These are phyloP conservation scores for Petasospora fabianii DNA, from an alignment of 1,139 yeast genomes.

Conservation along the genomic window DNA sequence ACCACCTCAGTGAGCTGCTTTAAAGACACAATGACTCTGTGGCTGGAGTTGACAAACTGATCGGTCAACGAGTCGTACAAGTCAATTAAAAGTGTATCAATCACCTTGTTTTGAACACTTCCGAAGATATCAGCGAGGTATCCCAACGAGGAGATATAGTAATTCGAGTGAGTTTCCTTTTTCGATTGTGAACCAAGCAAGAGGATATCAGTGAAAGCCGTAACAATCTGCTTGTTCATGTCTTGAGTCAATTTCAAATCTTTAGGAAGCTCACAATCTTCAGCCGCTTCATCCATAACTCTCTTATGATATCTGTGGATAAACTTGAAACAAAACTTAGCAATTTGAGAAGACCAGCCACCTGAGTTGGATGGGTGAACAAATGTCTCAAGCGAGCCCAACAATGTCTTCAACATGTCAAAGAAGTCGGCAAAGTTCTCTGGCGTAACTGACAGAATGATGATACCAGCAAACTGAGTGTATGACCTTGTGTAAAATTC, in stretches of 20 bases:
- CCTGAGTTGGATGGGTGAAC: conserved; percentile 92
- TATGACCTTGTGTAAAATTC: conserved; percentile 30
- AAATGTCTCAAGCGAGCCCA: conserved; percentile 76
- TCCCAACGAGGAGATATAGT: conserved; percentile 59
- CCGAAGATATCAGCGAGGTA: conserved; percentile 65
- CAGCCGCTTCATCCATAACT: conserved; percentile 49
- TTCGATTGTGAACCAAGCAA: conserved; percentile 81
- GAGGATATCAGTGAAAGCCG: conserved; percentile 52
- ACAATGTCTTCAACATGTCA: conserved; percentile 48
- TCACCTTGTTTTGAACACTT: conserved; percentile 37
- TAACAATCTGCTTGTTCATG: conserved; percentile 41
- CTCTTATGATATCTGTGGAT: conserved; percentile 59
- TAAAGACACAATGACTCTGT: conserved; percentile 73
- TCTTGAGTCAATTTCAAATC: conserved; percentile 43
- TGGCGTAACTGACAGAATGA: conserved; percentile 65
- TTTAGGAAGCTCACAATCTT: conserved; percentile 32
- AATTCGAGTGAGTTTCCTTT: conserved; percentile 51
- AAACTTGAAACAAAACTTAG: conserved; percentile 57
- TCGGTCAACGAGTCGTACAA: conserved; percentile 79
- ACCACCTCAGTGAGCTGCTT: conserved; percentile 63
- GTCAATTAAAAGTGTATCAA: conserved; percentile 67
- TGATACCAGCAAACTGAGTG: conserved; percentile 47
- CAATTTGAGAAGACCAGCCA: conserved; percentile 72
- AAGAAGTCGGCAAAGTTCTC: conserved; percentile 47
- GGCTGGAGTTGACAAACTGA: conserved; percentile 73